These are phyloP conservation scores for Olyra latifolia DNA, from an alignment of 176 grass and related monocot species.

Conservation along the genomic window DNA sequence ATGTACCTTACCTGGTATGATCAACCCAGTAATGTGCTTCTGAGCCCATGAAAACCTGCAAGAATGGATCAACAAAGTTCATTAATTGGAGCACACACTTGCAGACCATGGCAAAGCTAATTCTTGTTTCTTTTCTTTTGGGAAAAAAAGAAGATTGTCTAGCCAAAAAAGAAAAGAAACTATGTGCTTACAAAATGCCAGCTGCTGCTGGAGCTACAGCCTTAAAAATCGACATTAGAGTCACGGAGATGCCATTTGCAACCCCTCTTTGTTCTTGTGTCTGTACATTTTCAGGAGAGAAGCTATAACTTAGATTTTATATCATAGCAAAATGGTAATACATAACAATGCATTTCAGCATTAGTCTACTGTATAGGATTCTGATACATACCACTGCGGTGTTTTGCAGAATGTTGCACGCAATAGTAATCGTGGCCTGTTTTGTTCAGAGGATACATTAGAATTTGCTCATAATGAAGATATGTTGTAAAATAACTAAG, in stretches of 20 bases:
- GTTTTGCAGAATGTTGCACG: constrained; percentile 64
- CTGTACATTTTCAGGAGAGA: constrained; percentile 32
- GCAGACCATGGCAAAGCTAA: not conserved
- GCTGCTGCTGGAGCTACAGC: constrained; percentile 61
- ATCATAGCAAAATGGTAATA: not conserved
- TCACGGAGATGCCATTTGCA: constrained; percentile 77
- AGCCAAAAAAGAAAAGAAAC: not conserved
- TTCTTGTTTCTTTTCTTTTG: not conserved
- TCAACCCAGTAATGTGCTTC: constrained; percentile 43
- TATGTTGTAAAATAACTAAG: not conserved
- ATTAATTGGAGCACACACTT: not conserved
- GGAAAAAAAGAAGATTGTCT: not conserved
- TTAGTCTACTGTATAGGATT: not conserved
- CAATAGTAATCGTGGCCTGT: constrained; percentile 70
- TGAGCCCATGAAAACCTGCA: constrained; percentile 74
- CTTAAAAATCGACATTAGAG: constrained; percentile 69
- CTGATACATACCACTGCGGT: constrained; percentile 51
- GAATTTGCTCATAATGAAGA: not conserved
- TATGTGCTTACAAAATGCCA: constrained; percentile 58
- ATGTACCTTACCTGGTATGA: constrained; percentile 48
- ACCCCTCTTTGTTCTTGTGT: constrained; percentile 65
- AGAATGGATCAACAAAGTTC: not conserved
- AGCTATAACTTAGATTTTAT: not conserved
- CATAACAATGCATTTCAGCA: not conserved
- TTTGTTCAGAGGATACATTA: constrained; percentile 29